A percentile compares a stretch with the other conserved stretches of the same genome.
Conservation (phyloP, 2,329 filamentous ascomycete species). For the Alternaria triticimaculans region DNA sequence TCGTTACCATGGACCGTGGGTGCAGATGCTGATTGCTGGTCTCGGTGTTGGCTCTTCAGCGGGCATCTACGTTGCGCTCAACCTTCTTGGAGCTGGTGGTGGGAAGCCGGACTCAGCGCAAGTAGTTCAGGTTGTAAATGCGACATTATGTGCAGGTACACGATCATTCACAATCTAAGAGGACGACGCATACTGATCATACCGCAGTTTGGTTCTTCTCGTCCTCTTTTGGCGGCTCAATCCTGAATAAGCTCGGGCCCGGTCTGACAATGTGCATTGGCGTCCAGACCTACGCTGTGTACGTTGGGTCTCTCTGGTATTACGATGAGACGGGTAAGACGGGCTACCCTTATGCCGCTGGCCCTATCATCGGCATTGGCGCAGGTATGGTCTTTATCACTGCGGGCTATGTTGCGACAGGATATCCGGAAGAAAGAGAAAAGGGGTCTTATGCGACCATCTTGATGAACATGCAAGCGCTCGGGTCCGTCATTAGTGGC, state of each 20-base stretch:
- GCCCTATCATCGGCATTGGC: constrained; percentile 41
- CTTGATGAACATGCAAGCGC: constrained; percentile 41
- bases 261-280: constrained; percentile 42
- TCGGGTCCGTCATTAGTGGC: constrained; percentile 37
- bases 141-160: constrained; percentile 35
- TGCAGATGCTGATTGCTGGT: constrained; percentile 40
- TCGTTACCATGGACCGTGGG: constrained; percentile 40
- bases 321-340: constrained; percentile 42
- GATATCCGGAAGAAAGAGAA: constrained; percentile 40
- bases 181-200: neutral
- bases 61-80: constrained; percentile 41
- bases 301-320: constrained; percentile 43
- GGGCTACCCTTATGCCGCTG: constrained; percentile 39
- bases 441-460: constrained; percentile 40
- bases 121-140: constrained; percentile 42
- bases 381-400: constrained; percentile 45
- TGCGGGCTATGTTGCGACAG: constrained; percentile 39
- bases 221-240: constrained; percentile 40
- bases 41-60: constrained; percentile 39
- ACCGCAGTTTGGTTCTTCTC: constrained; percentile 41
- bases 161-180: neutral
- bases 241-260: constrained; percentile 41
- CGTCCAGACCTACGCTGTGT: constrained; percentile 40
- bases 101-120: constrained; percentile 39
- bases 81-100: constrained; percentile 39